These are phyloP conservation scores for Achaetomiella virescens DNA, from an alignment of 495 filamentous ascomycete genomes.

Conservation along the genomic window DNA sequence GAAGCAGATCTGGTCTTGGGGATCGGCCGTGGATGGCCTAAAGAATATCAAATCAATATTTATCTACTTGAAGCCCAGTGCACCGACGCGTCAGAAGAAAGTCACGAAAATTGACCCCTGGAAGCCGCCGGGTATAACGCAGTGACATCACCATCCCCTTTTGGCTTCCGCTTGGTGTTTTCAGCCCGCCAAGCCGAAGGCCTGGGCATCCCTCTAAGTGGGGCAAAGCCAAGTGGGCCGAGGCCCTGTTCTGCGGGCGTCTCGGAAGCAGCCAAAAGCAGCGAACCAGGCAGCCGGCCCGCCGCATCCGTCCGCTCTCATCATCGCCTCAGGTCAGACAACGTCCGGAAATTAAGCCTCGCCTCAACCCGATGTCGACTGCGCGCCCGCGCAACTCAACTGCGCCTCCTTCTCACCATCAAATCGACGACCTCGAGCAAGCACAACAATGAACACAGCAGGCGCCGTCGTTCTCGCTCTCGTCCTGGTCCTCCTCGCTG, in stretches of 20 bases:
- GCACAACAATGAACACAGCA: slow-evolving; percentile 31
- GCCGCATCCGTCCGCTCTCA: background rate
- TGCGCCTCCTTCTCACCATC: background rate
- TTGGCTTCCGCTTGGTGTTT: background rate
- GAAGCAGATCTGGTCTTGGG: too few species aligned
- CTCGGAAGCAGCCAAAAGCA: background rate
- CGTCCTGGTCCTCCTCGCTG: slow-evolving; percentile 43
- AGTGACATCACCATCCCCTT: background rate
- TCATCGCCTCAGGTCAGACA: too few species aligned
- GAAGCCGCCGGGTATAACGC: background rate
- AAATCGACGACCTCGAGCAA: background rate
- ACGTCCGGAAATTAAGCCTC: background rate
- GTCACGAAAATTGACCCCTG: background rate
- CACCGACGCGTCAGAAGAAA: too few species aligned
- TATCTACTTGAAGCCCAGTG: too few species aligned
- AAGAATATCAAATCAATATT: too few species aligned
- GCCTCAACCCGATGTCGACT: background rate
- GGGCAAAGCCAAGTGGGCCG: background rate
- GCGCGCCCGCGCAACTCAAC: background rate
- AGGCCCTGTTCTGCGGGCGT: background rate
- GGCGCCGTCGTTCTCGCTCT: slow-evolving; percentile 45
- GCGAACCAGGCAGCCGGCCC: background rate
- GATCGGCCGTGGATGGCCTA: too few species aligned
- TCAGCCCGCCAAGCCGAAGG: background rate
- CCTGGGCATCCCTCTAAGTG: background rate